Conservation (phyloP, 129 eudicot genomes). For the Rutidosis leptorrhynchoides region DNA sequence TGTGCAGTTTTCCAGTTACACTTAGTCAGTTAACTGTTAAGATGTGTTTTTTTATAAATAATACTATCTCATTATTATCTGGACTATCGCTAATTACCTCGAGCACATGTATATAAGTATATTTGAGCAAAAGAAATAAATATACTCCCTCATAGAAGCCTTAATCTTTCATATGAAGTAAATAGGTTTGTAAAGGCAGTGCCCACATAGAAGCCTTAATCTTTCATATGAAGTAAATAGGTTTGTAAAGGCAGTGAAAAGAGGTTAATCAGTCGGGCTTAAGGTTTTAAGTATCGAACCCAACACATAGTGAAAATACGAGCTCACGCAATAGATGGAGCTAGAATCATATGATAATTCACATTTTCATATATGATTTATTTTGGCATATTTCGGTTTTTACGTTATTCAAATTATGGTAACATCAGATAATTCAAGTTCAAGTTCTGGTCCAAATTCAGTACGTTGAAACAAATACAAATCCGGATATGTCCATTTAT, state of each 20-base stretch:
- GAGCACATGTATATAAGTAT: conserved; percentile 1
- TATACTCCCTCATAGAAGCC: neutral
- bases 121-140: neutral
- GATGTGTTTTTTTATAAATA: neutral
- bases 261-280: conserved; percentile 13
- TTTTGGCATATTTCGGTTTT: conserved; percentile 4
- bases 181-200: conserved; percentile 11
- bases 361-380: neutral
- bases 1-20: neutral
- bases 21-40: neutral
- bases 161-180: neutral
- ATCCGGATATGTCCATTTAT: neutral
- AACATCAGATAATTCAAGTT: neutral
- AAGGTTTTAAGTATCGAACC: neutral
- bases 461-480: neutral
- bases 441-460: neutral
- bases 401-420: neutral
- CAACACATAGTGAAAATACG: conserved; percentile 1
- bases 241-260: conserved; percentile 12
- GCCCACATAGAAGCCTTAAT: neutral
- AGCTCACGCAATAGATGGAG: neutral
- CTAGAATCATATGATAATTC: neutral
- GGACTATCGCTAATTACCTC: neutral
- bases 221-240: neutral
- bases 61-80: neutral